Conservation (phyloP, 225 moss, liverwort and hornwort species). For the Polytrichum formosum region DNA sequence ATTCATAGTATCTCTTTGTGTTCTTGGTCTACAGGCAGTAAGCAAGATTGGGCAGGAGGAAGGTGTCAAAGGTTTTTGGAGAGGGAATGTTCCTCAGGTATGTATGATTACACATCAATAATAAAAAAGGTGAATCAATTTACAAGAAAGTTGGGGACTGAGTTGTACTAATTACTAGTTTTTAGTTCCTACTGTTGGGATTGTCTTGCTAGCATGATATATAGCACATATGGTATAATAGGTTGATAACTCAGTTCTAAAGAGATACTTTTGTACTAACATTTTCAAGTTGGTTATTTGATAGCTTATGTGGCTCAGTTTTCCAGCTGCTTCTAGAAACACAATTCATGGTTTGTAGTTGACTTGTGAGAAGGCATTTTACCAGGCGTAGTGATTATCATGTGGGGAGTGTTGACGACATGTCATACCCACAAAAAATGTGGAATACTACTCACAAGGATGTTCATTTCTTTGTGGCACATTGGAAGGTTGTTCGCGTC, state of each 20-base stretch:
- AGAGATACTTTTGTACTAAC: not conserved
- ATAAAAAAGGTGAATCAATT: too few relatives aligned
- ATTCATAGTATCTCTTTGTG: not conserved
- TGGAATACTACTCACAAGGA: too few relatives aligned
- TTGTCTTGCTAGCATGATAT: not conserved
- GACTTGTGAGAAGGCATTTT: too few relatives aligned
- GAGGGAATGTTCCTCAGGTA: slow-evolving; percentile 85
- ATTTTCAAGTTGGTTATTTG: too few relatives aligned
- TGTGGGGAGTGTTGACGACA: too few relatives aligned
- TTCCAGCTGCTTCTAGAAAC: too few relatives aligned
- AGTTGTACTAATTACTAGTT: not conserved
- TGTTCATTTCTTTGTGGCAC: slow-evolving; percentile 3
- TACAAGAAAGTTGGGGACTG: too few relatives aligned
- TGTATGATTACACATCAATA: too few relatives aligned
- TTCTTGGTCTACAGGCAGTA: slow-evolving; percentile 46
- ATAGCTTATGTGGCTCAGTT: too few relatives aligned
- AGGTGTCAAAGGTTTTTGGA: slow-evolving; percentile 83
- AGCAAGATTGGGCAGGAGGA: slow-evolving; percentile 71
- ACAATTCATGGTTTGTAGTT: too few relatives aligned
- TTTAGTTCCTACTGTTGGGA: not conserved
- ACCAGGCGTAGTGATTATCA: too few relatives aligned
- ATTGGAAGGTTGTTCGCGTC: slow-evolving; percentile 68
- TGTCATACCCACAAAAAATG: too few relatives aligned
- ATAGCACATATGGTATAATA: not conserved
- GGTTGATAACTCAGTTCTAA: not conserved